Percentiles rank a stretch among this genome's conserved stretches.
Conservation (phyloP, 2,329 filamentous ascomycete species). For the Hypoxylon sp. region DNA sequence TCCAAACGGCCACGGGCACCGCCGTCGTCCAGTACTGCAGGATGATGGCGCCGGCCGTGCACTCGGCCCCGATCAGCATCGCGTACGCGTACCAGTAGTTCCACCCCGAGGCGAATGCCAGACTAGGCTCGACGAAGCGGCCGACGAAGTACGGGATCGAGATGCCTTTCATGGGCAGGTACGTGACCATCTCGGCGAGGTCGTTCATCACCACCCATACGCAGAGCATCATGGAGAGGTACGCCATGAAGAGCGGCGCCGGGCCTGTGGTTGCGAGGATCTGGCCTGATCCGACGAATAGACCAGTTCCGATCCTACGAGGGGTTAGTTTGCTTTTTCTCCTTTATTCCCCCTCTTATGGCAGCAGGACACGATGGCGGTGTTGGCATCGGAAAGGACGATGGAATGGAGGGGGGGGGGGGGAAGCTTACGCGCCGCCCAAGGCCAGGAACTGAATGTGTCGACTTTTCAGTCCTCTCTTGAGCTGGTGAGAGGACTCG, state of each 20-base stretch:
- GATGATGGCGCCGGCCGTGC: conserved; percentile 64
- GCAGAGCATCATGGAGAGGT: conserved; percentile 62
- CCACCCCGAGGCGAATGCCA: conserved; percentile 66
- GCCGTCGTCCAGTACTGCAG: conserved; percentile 66
- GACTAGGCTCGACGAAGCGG: conserved; percentile 62
- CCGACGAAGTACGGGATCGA: conserved; percentile 64
- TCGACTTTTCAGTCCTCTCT: conserved; percentile 65
- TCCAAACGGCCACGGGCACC: conserved; percentile 65
- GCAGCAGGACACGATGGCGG: too few relatives aligned
- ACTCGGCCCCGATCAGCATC: conserved; percentile 65
- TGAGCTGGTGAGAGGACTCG: conserved; percentile 52
- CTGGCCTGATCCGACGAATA: conserved; percentile 68
- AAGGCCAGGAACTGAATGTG: conserved; percentile 69
- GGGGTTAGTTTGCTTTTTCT: too few relatives aligned
- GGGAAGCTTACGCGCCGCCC: conserved; percentile 51
- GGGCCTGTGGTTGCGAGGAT: conserved; percentile 65
- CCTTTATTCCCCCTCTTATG: too few relatives aligned
- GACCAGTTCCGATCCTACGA: conserved; percentile 65
- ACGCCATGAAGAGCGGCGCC: conserved; percentile 74
- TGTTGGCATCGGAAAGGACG: too few relatives aligned
- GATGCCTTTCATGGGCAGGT: conserved; percentile 63
- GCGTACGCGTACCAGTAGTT: conserved; percentile 70
- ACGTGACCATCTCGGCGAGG: conserved; percentile 63
- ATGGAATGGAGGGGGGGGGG: background rate
- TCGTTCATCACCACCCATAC: conserved; percentile 64